Percentiles rank a stretch among this genome's conserved stretches.
Evolutionary conservation across 768 basidiomycete species (phyloP).

Genomic region (Macrolepiota albuminosa): DNA sequence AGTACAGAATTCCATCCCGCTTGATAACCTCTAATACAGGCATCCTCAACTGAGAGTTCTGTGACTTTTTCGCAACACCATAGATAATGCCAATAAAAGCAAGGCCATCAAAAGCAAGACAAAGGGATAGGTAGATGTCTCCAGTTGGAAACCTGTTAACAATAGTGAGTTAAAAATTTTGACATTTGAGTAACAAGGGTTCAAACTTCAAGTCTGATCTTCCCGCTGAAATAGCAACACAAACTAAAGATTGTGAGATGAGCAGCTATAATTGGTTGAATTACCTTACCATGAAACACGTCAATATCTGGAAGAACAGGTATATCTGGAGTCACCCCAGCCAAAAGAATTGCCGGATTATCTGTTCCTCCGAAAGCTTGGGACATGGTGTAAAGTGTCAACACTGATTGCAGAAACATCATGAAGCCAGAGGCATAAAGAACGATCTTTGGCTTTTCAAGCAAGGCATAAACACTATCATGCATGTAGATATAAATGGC

Average conservation of each 20-base stretch:
- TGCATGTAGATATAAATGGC: no score
- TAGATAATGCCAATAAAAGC: no score
- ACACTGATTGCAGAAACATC: constrained; percentile 2
- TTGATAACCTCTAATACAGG: constrained; percentile 7
- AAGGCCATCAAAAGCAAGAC: constrained; percentile 15
- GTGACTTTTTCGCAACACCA: no score
- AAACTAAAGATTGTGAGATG: neutral
- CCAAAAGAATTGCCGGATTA: neutral
- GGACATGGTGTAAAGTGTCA: constrained; percentile 3
- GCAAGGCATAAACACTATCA: constrained; percentile 4
- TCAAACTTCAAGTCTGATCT: neutral
- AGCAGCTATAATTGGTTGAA: no score
- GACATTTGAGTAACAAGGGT: neutral
- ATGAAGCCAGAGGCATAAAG: neutral
- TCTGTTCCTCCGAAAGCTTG: constrained; percentile 2
- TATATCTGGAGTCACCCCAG: neutral
- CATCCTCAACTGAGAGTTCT: neutral
- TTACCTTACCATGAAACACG: neutral
- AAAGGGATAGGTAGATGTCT: constrained; percentile 13
- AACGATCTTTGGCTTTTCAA: neutral
- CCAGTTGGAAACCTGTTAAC: neutral
- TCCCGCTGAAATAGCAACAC: neutral
- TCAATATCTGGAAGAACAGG: neutral
- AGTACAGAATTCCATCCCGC: constrained; percentile 17
- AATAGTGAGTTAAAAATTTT: neutral